These are phyloP conservation scores for Scedosporium aurantiacum DNA, from an alignment of 2,329 filamentous ascomycete species.

Conservation along the genomic window DNA sequence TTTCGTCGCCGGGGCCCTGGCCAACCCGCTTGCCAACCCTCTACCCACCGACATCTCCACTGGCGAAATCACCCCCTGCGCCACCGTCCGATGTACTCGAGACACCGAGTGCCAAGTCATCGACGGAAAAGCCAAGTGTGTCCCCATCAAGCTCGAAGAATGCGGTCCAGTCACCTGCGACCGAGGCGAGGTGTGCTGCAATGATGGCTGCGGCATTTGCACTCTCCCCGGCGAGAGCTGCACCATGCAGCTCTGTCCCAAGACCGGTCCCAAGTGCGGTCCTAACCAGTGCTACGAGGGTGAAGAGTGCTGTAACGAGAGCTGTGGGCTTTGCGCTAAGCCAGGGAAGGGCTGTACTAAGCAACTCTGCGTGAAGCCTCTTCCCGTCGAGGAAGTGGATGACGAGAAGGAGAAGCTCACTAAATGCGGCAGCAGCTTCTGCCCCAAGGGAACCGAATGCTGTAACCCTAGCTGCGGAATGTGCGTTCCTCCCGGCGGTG, in stretches of 20 bases:
- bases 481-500: background rate
- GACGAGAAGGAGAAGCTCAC: background rate
- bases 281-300: background rate
- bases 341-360: slow-evolving; percentile 9
- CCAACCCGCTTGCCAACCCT: background rate
- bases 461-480: slow-evolving; percentile 4
- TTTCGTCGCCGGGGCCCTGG: background rate
- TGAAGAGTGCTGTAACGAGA: slow-evolving; percentile 12
- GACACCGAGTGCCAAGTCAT: background rate
- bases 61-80: background rate
- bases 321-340: slow-evolving; percentile 11
- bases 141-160: background rate
- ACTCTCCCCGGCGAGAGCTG: slow-evolving; percentile 8
- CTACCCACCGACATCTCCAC: background rate
- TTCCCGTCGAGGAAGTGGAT: background rate
- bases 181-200: slow-evolving; percentile 10
- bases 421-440: background rate
- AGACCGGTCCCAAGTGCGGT: slow-evolving; percentile 1
- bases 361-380: slow-evolving; percentile 8
- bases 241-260: slow-evolving; percentile 9
- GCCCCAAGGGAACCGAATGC: background rate
- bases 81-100: background rate
- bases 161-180: background rate
- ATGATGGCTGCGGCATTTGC: slow-evolving; percentile 12
- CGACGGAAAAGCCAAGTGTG: slow-evolving; percentile 2